Evolutionary conservation across 2,329 filamentous ascomycete species (phyloP).

Genomic region (Sarocladium brachiariae): DNA sequence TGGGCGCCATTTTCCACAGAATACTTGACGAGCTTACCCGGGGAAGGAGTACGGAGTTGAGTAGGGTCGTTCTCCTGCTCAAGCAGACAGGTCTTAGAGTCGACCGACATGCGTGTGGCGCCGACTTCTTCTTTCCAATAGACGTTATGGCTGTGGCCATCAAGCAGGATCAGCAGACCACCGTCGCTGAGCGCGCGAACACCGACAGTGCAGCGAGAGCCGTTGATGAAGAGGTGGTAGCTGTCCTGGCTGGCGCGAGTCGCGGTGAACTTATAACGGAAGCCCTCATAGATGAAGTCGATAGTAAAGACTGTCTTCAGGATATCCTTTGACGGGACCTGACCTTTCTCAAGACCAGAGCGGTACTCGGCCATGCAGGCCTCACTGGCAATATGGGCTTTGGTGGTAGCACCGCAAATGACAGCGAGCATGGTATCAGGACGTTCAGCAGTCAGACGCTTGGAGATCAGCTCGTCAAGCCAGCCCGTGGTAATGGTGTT

Average conservation of each 20-base stretch:
- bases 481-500: conserved; percentile 99
- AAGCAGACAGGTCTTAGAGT: conserved; percentile 94
- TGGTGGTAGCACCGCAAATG: conserved; percentile 88
- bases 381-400: conserved; percentile 93
- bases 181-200: conserved; percentile 90
- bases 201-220: conserved; percentile 90
- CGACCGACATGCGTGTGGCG: conserved; percentile 89
- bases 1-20: conserved; percentile 93
- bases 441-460: conserved; percentile 92
- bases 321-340: conserved; percentile 93
- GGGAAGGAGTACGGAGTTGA: conserved; percentile 87
- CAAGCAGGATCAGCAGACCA: conserved; percentile 82
- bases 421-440: conserved; percentile 92
- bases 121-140: conserved; percentile 99
- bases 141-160: conserved; percentile 91
- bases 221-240: conserved; percentile 98
- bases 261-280: conserved; percentile 95
- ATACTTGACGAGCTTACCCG: conserved; percentile 97
- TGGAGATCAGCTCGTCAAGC: conserved; percentile 97
- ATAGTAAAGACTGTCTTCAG: conserved; percentile 96
- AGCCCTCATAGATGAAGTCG: conserved; percentile 97
- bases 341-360: conserved; percentile 86
- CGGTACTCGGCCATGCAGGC: conserved; percentile 81
- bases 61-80: conserved; percentile 99
- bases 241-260: conserved; percentile 87